Evolutionary conservation across 495 filamentous ascomycete species (phyloP).

Genomic region (Aspergillus baeticus): DNA sequence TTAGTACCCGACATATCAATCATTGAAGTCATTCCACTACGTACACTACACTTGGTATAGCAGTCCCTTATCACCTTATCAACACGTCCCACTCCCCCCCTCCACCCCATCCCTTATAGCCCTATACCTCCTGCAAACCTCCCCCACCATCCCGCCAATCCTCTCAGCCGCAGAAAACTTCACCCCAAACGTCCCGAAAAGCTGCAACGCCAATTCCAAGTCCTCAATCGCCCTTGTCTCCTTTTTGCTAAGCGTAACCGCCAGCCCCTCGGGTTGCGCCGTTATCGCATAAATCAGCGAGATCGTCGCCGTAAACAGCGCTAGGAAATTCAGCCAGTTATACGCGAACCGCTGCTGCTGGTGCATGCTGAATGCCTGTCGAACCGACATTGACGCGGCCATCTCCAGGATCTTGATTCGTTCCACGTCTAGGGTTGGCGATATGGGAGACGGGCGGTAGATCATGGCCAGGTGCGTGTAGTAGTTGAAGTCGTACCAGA

Average conservation of each 20-base stretch:
- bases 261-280: slow-evolving; percentile 27
- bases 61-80: too few relatives aligned
- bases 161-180: slow-evolving; percentile 36
- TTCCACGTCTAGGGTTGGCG: slow-evolving; percentile 25
- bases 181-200: slow-evolving; percentile 30
- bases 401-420: slow-evolving; percentile 32
- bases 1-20: too few relatives aligned
- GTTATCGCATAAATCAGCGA: slow-evolving; percentile 40
- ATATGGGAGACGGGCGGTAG: slow-evolving; percentile 36
- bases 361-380: slow-evolving; percentile 35
- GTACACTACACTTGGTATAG: too few relatives aligned
- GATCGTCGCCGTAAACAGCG: slow-evolving; percentile 33
- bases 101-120: too few relatives aligned
- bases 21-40: too few relatives aligned
- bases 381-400: slow-evolving; percentile 35
- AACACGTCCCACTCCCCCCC: too few relatives aligned
- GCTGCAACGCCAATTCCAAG: slow-evolving; percentile 29
- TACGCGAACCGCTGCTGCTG: slow-evolving; percentile 37
- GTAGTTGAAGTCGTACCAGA: slow-evolving; percentile 44
- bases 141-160: slow-evolving; percentile 35
- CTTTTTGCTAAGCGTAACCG: slow-evolving; percentile 20
- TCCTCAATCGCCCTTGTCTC: slow-evolving; percentile 29
- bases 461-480: slow-evolving; percentile 38
- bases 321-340: slow-evolving; percentile 41
- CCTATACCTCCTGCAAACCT: too few relatives aligned